Conservation (phyloP, 495 filamentous ascomycete species). For the Bathelium albidoporum region DNA sequence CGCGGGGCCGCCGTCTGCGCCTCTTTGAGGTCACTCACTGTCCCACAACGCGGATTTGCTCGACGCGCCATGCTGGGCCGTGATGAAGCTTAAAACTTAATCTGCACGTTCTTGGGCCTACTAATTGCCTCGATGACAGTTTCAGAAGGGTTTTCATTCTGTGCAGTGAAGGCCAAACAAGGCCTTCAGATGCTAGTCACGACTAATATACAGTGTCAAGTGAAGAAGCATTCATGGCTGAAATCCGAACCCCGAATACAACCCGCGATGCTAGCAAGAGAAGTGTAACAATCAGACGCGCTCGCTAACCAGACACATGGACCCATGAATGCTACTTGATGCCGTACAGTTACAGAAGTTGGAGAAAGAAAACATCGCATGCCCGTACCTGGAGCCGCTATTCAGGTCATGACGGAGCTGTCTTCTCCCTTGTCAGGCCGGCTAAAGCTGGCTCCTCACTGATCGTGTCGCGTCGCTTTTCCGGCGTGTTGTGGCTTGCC, state of each 20-base stretch:
- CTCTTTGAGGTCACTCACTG: too few relatives aligned
- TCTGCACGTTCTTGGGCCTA: too few relatives aligned
- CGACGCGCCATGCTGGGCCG: too few relatives aligned
- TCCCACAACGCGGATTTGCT: too few relatives aligned
- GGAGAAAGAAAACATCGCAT: neutral
- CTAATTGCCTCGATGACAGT: too few relatives aligned
- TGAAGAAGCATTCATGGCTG: neutral
- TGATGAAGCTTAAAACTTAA: too few relatives aligned
- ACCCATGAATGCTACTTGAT: constrained; percentile 11
- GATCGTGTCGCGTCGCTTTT: constrained; percentile 26
- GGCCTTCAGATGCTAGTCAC: neutral
- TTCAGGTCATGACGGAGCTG: constrained; percentile 3
- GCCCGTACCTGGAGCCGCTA: neutral
- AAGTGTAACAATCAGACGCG: neutral
- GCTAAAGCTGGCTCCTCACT: constrained; percentile 18
- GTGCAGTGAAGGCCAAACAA: neutral
- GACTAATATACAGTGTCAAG: neutral
- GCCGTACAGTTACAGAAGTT: constrained; percentile 8
- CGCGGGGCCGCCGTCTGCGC: too few relatives aligned
- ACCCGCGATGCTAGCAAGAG: neutral
- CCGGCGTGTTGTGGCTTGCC: constrained; percentile 16
- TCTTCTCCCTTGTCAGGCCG: constrained; percentile 22
- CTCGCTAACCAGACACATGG: constrained; percentile 2
- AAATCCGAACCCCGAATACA: neutral
- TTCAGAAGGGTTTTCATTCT: neutral